Conservation (phyloP, 2,329 filamentous ascomycete genomes). For the Pseudovirgaria hyperparasitica region DNA sequence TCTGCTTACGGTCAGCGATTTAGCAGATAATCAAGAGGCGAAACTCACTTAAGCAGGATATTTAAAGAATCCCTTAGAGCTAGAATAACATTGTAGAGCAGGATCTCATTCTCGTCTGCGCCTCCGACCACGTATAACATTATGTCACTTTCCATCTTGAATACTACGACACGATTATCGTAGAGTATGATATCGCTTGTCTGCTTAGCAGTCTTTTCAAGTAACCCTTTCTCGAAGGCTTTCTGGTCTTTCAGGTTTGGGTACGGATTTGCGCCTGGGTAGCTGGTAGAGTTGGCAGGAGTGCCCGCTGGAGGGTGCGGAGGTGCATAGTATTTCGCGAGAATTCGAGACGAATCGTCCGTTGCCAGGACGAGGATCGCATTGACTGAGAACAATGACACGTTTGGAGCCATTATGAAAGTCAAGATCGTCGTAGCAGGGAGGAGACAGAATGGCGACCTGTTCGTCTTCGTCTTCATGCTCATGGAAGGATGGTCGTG, state of each 20-base stretch:
- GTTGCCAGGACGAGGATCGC: constrained; percentile 44
- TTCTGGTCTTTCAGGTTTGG: constrained; percentile 86
- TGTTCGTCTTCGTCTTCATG: no score
- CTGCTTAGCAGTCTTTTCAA: constrained; percentile 92
- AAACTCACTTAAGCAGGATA: constrained; percentile 80
- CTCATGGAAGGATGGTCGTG: no score
- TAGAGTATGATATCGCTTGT: constrained; percentile 93
- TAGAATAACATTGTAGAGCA: constrained; percentile 88
- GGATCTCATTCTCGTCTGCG: constrained; percentile 89
- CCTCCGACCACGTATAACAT: constrained; percentile 86
- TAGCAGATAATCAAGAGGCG: neutral
- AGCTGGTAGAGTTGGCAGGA: constrained; percentile 42
- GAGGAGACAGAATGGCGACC: no score
- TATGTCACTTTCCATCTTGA: constrained; percentile 95
- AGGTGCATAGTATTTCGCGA: constrained; percentile 81
- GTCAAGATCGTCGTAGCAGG: constrained; percentile 6
- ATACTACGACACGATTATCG: constrained; percentile 90
- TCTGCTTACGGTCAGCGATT: constrained; percentile 33
- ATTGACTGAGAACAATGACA: constrained; percentile 42
- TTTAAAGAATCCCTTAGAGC: constrained; percentile 84
- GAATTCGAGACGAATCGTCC: constrained; percentile 82
- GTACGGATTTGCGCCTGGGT: constrained; percentile 63
- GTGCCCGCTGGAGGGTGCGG: constrained; percentile 52
- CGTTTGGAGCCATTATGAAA: constrained; percentile 39
- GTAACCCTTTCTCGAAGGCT: constrained; percentile 86